These are phyloP conservation scores for Talaromyces verruculosus DNA, from an alignment of 2,329 filamentous ascomycete genomes.

Conservation along the genomic window DNA sequence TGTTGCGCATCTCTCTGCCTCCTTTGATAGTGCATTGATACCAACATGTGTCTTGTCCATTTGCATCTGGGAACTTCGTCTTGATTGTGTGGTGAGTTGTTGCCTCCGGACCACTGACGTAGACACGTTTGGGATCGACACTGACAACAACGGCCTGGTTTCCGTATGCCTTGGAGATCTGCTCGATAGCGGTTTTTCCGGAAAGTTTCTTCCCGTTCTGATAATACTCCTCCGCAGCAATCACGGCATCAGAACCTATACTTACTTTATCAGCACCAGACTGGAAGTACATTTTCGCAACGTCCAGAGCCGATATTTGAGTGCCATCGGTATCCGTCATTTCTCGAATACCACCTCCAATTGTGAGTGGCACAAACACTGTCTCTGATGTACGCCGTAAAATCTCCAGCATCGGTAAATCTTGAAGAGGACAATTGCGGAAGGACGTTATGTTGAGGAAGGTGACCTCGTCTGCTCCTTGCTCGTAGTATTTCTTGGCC, in stretches of 20 bases:
- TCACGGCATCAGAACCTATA: slow-evolving; percentile 91
- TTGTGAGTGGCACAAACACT: slow-evolving; percentile 92
- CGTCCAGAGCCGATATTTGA: slow-evolving; percentile 82
- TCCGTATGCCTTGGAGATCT: slow-evolving; percentile 89
- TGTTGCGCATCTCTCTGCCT: slow-evolving; percentile 86
- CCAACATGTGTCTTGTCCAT: slow-evolving; percentile 83
- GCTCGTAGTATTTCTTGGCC: slow-evolving; percentile 89
- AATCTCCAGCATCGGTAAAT: slow-evolving; percentile 95
- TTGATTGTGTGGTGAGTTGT: slow-evolving; percentile 74
- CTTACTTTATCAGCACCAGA: slow-evolving; percentile 96
- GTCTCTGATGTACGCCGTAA: slow-evolving; percentile 80
- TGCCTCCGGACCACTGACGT: slow-evolving; percentile 67
- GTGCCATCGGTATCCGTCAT: slow-evolving; percentile 86
- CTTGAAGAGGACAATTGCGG: slow-evolving; percentile 87
- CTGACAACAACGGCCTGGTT: slow-evolving; percentile 96
- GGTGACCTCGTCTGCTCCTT: slow-evolving; percentile 93
- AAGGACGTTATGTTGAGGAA: slow-evolving; percentile 99
- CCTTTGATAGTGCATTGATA: slow-evolving; percentile 98
- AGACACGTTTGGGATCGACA: slow-evolving; percentile 89
- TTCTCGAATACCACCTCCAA: slow-evolving; percentile 93
- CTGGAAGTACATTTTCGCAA: slow-evolving; percentile 96
- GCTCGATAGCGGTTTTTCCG: slow-evolving; percentile 89
- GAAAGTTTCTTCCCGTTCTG: slow-evolving; percentile 65
- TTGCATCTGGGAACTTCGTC: slow-evolving; percentile 68
- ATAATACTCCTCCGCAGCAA: slow-evolving; percentile 89